Evolutionary conservation across 495 filamentous ascomycete species (phyloP).

Genomic region (Daldinia vernicosa): DNA sequence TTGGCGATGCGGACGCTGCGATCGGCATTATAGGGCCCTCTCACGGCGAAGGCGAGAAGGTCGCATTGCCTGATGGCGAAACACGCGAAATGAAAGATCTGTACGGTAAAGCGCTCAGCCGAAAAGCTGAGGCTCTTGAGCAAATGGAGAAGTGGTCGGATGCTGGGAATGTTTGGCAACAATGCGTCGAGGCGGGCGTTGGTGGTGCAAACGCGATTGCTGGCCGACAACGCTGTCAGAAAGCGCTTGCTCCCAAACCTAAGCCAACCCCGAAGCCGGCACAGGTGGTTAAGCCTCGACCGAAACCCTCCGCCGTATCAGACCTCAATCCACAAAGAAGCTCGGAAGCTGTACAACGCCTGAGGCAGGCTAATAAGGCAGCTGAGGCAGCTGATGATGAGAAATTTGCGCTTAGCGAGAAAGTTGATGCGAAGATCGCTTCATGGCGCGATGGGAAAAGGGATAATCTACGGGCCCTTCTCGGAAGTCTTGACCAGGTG

Average conservation of each 20-base stretch:
- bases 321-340: conserved; percentile 52
- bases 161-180: conserved; percentile 79
- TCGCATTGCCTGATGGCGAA: conserved; percentile 67
- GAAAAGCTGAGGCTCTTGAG: conserved; percentile 95
- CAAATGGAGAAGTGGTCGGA: conserved; percentile 94
- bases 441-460: conserved; percentile 89
- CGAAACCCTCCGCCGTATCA: conserved; percentile 59
- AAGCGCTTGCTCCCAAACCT: conserved; percentile 72
- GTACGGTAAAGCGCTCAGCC: conserved; percentile 88
- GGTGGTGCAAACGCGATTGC: conserved; percentile 84
- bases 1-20: conserved; percentile 82
- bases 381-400: conserved; percentile 88
- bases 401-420: conserved; percentile 86
- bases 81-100: conserved; percentile 90
- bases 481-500: conserved; percentile 88
- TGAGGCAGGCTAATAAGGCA: conserved; percentile 82
- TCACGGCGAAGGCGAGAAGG: conserved; percentile 79
- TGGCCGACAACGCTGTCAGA: conserved; percentile 90
- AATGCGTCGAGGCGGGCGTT: conserved; percentile 82
- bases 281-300: conserved; percentile 47
- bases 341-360: conserved; percentile 74
- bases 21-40: conserved; percentile 81
- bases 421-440: conserved; percentile 77
- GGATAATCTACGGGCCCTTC: conserved; percentile 87
- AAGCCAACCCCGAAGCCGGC: conserved; percentile 48